Evolutionary conservation across 495 filamentous ascomycete genomes (phyloP), one percentile per base, ranked within the genome.

Genomic region (Penicillium waksmanii): DNA sequence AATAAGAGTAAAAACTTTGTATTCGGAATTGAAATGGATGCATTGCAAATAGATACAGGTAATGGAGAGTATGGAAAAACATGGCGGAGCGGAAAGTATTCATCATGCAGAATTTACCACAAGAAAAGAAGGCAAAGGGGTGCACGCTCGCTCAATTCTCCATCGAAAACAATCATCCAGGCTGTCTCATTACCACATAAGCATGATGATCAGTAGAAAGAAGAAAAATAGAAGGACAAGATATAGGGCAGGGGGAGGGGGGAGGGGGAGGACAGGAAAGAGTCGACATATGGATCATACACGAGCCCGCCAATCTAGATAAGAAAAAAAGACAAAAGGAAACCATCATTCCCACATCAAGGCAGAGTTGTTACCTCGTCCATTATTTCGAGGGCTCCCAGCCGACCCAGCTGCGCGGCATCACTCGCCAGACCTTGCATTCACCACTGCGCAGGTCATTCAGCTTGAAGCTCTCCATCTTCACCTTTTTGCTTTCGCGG

Each of bases 391-490:
- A 51, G 52, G 60, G 48, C 48, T 85, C 87, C 94, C 93, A 97
- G 34, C 94, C 91, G 47, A 98, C 87, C 93, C 94, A 98, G 61
- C 82, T 87, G 62, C 91, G 84, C 12, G 90, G 90, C 86, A 97
- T 94, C 35, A 96, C 91, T 57, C 95, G 86, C 95, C 95, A 98
- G 58, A 98, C 92, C 79, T 96, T 97, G 63, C 96, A 92, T 79
- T 98, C 95, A 11, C 95, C 95, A 73, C 89, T 93, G 70, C 90
- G 82, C 66, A 98, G 67, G 77, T 98, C 95, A 38, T 91, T 92
- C 52, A 98, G 80, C 77, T 93, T 93, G 71, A 90, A 98, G 72
- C 91, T 93, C 79, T 98, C 94, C 56, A 90, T 76, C 78, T 93
- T 96, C 38, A 96, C 90, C 79, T 97, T 98, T 77, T 88, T 95